Conservation (phyloP, 345 rosid genomes). For the Brassica carinata region DNA sequence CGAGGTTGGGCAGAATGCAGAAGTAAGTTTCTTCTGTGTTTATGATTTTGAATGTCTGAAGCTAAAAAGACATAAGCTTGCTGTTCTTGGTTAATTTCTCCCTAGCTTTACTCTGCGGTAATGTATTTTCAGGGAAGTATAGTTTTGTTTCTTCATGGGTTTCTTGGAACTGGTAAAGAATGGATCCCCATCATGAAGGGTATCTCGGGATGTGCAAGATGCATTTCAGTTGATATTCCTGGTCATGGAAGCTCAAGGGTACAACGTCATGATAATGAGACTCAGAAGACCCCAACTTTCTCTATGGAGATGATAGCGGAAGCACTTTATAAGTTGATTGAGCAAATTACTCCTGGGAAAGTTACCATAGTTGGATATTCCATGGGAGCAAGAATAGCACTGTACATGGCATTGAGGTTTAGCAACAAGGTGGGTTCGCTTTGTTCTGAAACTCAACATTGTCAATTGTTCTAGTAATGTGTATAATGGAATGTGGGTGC, state of each 20-base stretch:
- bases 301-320: constrained; percentile 62
- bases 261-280: constrained; percentile 35
- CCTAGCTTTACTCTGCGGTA: constrained; percentile 11
- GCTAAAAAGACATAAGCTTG: background rate
- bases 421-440: constrained; percentile 51
- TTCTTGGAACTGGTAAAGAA: constrained; percentile 89
- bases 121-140: constrained; percentile 55
- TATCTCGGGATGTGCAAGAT: constrained; percentile 71
- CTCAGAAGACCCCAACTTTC: constrained; percentile 39
- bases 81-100: constrained; percentile 5
- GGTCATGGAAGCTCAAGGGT: constrained; percentile 79
- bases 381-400: constrained; percentile 91
- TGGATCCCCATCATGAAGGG: constrained; percentile 88
- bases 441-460: constrained; percentile 17
- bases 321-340: constrained; percentile 49
- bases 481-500: constrained; percentile 7
- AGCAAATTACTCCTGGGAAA: constrained; percentile 56
- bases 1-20: constrained; percentile 51
- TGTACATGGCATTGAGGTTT: constrained; percentile 74
- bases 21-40: constrained; percentile 49
- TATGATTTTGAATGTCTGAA: constrained; percentile 16
- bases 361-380: constrained; percentile 82
- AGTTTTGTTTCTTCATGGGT: constrained; percentile 79
- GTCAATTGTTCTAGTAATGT: background rate
- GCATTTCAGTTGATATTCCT: constrained; percentile 88